A percentile compares a stretch with the other conserved stretches of the same genome.
These are phyloP conservation scores for Phalaenopsis equestris DNA, from an alignment of 106 monocot species.

Conservation along the genomic window DNA sequence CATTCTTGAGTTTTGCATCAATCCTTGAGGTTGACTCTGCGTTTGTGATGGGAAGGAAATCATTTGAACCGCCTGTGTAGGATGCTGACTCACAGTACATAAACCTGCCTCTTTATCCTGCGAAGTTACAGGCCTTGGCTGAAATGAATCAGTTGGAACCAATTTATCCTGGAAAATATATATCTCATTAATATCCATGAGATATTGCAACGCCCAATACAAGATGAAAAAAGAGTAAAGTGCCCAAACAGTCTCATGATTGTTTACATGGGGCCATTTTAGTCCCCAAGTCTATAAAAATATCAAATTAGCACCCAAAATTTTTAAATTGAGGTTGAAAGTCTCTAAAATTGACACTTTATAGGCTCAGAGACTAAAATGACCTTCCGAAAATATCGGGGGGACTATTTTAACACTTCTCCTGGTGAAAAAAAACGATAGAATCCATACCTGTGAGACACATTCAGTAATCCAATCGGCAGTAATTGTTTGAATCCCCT, in stretches of 20 bases:
- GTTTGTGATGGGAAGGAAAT: constrained; percentile 36
- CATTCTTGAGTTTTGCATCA: constrained; percentile 12
- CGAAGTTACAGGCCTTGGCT: constrained; percentile 49
- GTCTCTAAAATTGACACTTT: too few relatives aligned
- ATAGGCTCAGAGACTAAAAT: too few relatives aligned
- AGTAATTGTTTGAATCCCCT: constrained; percentile 66
- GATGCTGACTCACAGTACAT: constrained; percentile 70
- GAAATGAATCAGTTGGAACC: constrained; percentile 58
- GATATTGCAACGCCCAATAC: neutral
- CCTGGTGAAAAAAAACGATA: neutral
- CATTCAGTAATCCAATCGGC: constrained; percentile 92
- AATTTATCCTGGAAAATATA: constrained; percentile 47
- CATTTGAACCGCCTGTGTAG: constrained; percentile 60
- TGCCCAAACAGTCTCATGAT: too few relatives aligned
- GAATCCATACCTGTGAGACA: constrained; percentile 41
- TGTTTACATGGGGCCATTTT: too few relatives aligned
- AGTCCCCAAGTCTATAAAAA: too few relatives aligned
- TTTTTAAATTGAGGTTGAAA: too few relatives aligned
- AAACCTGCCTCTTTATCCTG: constrained; percentile 80
- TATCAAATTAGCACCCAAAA: too few relatives aligned
- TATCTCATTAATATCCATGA: neutral
- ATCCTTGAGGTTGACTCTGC: constrained; percentile 17
- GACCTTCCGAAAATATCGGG: too few relatives aligned
- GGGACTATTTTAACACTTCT: too few relatives aligned
- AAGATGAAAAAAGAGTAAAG: neutral